A percentile compares a stretch with the other conserved stretches of the same genome.
These are phyloP conservation scores for Magnaporthales sp. DNA, from an alignment of 2,329 filamentous ascomycete species.

Conservation along the genomic window DNA sequence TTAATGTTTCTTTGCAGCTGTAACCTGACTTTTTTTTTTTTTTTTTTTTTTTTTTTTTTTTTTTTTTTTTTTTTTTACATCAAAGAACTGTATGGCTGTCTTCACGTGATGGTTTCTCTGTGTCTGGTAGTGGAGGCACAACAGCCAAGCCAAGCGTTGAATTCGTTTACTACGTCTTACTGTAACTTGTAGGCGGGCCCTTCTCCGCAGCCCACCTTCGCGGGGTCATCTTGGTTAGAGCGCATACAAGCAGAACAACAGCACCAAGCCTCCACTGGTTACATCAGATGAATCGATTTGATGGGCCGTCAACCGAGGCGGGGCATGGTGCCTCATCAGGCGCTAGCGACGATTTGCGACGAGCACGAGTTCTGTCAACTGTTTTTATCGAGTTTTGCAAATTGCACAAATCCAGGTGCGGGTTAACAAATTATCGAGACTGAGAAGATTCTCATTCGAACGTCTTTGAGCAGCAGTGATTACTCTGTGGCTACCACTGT, in stretches of 20 bases:
- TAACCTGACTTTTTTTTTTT: background rate
- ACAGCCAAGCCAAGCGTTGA: no score
- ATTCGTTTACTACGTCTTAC: background rate
- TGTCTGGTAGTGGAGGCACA: no score
- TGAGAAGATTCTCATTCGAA: no score
- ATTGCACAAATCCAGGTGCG: background rate
- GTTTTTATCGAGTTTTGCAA: background rate
- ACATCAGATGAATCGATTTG: background rate
- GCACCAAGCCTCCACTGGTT: background rate
- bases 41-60: background rate
- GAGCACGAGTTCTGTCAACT: background rate
- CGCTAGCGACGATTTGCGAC: background rate
- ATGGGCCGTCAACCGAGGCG: background rate
- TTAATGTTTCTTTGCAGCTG: background rate
- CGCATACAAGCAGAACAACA: background rate
- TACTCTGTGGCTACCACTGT: background rate
- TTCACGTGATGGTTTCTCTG: background rate
- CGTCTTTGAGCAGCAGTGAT: no score
- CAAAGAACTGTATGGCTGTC: no score
- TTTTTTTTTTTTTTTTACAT: background rate
- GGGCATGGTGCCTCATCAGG: background rate
- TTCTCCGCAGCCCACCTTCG: background rate
- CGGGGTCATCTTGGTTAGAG: background rate
- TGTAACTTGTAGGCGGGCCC: background rate
- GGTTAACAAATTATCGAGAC: background rate